Conservation (phyloP, 108 stramenopile species). For the Conticribra weissflogii region DNA sequence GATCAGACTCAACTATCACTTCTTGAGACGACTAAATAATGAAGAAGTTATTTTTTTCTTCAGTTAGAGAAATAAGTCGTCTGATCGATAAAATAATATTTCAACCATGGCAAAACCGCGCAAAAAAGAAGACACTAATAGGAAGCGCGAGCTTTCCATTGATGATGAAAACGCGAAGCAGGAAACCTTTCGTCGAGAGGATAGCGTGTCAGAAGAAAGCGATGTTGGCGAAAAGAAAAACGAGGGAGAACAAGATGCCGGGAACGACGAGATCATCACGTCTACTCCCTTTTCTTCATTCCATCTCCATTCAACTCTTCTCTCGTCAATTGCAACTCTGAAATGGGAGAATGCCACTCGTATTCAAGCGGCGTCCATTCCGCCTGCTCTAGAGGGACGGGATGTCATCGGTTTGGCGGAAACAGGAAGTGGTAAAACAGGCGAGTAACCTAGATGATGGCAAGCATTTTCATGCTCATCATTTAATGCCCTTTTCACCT, state of each 20-base stretch:
- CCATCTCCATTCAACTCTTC: slow-evolving; percentile 81
- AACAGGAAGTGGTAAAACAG: slow-evolving; percentile 95
- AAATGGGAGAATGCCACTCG: slow-evolving; percentile 94
- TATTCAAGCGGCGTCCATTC: slow-evolving; percentile 92
- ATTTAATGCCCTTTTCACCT: no score
- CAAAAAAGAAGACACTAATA: no score
- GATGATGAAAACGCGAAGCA: no score
- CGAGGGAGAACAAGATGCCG: slow-evolving; percentile 40
- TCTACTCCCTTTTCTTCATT: slow-evolving; percentile 83
- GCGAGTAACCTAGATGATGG: no score
- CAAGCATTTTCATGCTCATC: no score
- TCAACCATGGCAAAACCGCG: no score
- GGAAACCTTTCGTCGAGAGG: slow-evolving; percentile 12
- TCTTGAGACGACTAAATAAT: no score
- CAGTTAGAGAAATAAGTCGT: no score
- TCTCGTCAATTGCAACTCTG: slow-evolving; percentile 80
- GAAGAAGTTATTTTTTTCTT: no score
- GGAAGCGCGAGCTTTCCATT: no score
- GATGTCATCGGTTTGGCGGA: slow-evolving; percentile 94
- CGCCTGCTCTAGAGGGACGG: slow-evolving; percentile 80
- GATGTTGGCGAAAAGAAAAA: slow-evolving; percentile 11
- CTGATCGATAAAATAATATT: no score
- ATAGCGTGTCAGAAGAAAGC: slow-evolving; percentile 39
- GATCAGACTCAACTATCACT: no score
- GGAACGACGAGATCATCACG: slow-evolving; percentile 59